Percentiles rank a stretch among this genome's conserved stretches.
Evolutionary conservation across 176 grass and related monocot species (phyloP).

Genomic region (Rhynchospora breviuscula): DNA sequence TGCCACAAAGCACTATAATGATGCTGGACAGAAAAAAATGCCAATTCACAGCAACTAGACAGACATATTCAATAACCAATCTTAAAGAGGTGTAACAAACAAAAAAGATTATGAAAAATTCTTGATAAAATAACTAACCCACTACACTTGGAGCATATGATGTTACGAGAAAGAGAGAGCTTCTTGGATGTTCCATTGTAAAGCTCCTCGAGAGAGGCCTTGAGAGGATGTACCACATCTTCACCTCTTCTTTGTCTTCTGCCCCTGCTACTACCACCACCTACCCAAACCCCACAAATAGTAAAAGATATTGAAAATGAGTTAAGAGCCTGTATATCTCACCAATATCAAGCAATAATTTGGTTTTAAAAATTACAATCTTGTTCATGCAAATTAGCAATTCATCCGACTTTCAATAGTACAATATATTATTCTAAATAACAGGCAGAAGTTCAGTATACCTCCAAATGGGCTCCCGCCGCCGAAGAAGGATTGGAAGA

Average conservation of each 20-base stretch:
- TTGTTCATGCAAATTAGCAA: neutral
- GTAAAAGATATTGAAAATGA: neutral
- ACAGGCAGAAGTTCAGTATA: neutral
- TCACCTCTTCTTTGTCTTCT: conserved; percentile 75
- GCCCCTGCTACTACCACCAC: conserved; percentile 61
- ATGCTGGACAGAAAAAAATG: neutral
- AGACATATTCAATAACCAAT: neutral
- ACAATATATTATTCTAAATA: neutral
- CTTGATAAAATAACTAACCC: conserved; percentile 28
- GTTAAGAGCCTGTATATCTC: neutral
- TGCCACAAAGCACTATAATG: neutral
- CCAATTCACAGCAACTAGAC: neutral
- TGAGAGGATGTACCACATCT: conserved; percentile 79
- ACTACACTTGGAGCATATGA: conserved; percentile 72
- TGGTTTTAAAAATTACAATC: neutral
- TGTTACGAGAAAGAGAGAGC: conserved; percentile 67
- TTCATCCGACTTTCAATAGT: neutral
- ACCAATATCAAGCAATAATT: neutral
- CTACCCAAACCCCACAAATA: conserved; percentile 25
- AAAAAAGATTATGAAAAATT: neutral
- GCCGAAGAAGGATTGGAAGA: conserved; percentile 82
- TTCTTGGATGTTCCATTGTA: conserved; percentile 87
- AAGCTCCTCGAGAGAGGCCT: conserved; percentile 67
- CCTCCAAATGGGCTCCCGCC: conserved; percentile 73
- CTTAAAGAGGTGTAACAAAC: neutral